Percentiles rank a stretch among this genome's conserved stretches.
Evolutionary conservation across 192 early-diverging fungal genomes (phyloP).

Genomic region (Allomyces arbusculus): DNA sequence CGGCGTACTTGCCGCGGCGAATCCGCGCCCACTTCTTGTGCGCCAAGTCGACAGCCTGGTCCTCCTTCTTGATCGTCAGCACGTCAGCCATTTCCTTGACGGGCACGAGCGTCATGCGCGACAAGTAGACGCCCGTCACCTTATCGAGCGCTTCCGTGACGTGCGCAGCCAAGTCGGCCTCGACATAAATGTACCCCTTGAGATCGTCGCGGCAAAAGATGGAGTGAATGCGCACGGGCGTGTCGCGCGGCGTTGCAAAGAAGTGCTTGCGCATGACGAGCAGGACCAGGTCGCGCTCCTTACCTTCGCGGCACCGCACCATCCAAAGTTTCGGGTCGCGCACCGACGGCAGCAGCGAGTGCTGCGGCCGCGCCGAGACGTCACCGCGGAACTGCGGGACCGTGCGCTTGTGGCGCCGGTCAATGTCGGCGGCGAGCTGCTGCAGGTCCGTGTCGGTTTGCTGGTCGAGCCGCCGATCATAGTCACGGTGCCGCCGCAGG

Average conservation of each 20-base stretch:
- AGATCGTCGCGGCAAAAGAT: constrained; percentile 65
- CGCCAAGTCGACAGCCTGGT: constrained; percentile 35
- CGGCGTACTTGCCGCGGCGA: constrained; percentile 76
- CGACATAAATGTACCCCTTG: constrained; percentile 81
- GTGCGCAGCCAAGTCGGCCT: constrained; percentile 54
- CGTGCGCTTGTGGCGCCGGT: constrained; percentile 44
- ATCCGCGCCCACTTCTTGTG: constrained; percentile 68
- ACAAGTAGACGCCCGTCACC: constrained; percentile 50
- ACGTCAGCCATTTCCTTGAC: constrained; percentile 81
- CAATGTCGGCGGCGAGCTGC: constrained; percentile 50
- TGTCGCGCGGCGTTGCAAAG: constrained; percentile 35
- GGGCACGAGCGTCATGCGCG: constrained; percentile 58
- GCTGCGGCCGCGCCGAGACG: constrained; percentile 48
- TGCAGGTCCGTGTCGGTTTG: constrained; percentile 54
- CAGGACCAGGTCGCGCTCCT: constrained; percentile 72
- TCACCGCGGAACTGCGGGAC: constrained; percentile 20
- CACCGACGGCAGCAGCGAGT: constrained; percentile 61
- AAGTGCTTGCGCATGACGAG: constrained; percentile 54
- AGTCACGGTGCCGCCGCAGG: constrained; percentile 30
- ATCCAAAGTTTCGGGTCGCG: constrained; percentile 84
- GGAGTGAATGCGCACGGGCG: constrained; percentile 53
- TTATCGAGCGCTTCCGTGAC: constrained; percentile 51
- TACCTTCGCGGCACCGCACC: constrained; percentile 61
- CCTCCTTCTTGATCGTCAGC: constrained; percentile 49
- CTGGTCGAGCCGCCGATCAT: constrained; percentile 32